A percentile compares a stretch with the other conserved stretches of the same genome.
Conservation (phyloP, 108 stramenopile genomes). For the Mediolabrus comicus region DNA sequence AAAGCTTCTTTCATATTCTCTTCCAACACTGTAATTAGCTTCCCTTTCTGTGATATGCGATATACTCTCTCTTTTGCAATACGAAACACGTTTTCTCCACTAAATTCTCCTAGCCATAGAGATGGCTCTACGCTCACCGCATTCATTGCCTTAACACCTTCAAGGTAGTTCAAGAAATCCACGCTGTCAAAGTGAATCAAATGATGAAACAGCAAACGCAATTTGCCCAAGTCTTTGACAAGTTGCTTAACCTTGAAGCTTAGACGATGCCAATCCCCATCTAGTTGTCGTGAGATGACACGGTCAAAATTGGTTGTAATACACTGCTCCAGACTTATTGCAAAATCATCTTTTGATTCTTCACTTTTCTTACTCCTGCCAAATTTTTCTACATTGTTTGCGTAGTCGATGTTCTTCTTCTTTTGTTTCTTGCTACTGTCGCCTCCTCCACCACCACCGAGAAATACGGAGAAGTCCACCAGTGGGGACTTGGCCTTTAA, state of each 20-base stretch:
- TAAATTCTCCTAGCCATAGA: conserved; percentile 87
- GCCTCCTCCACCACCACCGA: conserved; percentile 21
- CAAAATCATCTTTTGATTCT: conserved; percentile 29
- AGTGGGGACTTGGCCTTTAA: conserved; percentile 67
- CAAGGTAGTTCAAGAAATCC: conserved; percentile 82
- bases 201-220: conserved; percentile 89
- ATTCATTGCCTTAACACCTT: conserved; percentile 70
- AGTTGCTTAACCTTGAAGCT: conserved; percentile 83
- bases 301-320: conserved; percentile 87
- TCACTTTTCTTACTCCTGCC: not conserved
- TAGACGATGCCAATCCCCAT: conserved; percentile 95
- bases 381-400: not conserved
- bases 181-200: conserved; percentile 93
- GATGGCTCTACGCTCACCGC: conserved; percentile 66
- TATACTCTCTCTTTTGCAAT: conserved; percentile 91
- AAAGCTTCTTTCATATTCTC: conserved; percentile 94
- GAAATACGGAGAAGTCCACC: conserved; percentile 55
- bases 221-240: conserved; percentile 79
- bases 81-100: conserved; percentile 87
- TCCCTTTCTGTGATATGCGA: conserved; percentile 45
- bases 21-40: conserved; percentile 74
- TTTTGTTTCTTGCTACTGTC: conserved; percentile 6
- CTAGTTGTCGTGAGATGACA: conserved; percentile 84
- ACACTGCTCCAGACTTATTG: conserved; percentile 88
- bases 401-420: not conserved